These are phyloP conservation scores for Xylaria multiplex DNA, from an alignment of 2,329 filamentous ascomycete species.

Conservation along the genomic window DNA sequence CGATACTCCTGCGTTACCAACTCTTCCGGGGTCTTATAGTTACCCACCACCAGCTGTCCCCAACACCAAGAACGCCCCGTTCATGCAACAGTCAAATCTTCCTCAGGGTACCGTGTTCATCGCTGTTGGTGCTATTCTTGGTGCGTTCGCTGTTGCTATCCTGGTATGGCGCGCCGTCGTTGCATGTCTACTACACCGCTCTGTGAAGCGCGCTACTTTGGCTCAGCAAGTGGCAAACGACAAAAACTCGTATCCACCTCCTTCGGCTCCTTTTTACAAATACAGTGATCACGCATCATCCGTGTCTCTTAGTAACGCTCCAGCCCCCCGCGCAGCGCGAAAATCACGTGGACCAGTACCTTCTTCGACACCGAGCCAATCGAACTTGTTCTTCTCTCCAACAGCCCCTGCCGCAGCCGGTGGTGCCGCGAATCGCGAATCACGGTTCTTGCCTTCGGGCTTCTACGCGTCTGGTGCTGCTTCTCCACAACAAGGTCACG, in stretches of 20 bases:
- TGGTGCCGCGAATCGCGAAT: slow-evolving; percentile 70
- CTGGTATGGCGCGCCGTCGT: slow-evolving; percentile 89
- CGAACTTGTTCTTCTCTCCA: slow-evolving; percentile 92
- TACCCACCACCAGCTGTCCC: slow-evolving; percentile 82
- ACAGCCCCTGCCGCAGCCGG: slow-evolving; percentile 73
- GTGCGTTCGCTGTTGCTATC: slow-evolving; percentile 82
- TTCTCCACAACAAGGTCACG: slow-evolving; percentile 58
- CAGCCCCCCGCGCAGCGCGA: slow-evolving; percentile 61
- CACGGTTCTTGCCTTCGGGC: slow-evolving; percentile 86
- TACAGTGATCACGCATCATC: slow-evolving; percentile 68
- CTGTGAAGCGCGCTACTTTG: slow-evolving; percentile 85
- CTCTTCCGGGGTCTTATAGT: slow-evolving; percentile 65
- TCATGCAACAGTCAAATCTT: slow-evolving; percentile 85
- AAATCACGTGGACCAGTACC: slow-evolving; percentile 64
- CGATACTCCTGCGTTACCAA: slow-evolving; percentile 55
- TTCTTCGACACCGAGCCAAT: slow-evolving; percentile 68
- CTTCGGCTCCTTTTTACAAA: slow-evolving; percentile 71
- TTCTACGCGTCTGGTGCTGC: slow-evolving; percentile 82
- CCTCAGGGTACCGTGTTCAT: slow-evolving; percentile 98
- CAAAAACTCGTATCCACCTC: slow-evolving; percentile 71
- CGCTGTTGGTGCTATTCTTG: slow-evolving; percentile 87
- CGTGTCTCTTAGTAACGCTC: slow-evolving; percentile 60
- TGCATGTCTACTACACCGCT: slow-evolving; percentile 90
- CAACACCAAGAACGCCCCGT: slow-evolving; percentile 84
- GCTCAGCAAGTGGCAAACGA: slow-evolving; percentile 75